A percentile compares a stretch with the other conserved stretches of the same genome.
These are phyloP conservation scores for Aspergillus sp. DNA, from an alignment of 2,329 filamentous ascomycete genomes.

Conservation along the genomic window DNA sequence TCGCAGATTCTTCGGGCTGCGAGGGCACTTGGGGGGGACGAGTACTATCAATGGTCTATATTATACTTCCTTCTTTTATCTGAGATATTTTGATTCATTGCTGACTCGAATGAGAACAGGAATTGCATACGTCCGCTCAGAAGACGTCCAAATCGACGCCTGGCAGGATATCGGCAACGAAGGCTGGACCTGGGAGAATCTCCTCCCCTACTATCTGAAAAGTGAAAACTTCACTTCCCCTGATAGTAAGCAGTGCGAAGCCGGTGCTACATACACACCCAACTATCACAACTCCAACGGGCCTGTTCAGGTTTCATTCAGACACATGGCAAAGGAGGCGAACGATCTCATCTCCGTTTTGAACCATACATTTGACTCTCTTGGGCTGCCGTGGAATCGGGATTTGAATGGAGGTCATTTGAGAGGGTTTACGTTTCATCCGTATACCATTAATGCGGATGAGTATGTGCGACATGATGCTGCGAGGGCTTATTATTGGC, in stretches of 20 bases:
- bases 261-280: constrained; percentile 18
- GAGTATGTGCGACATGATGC: constrained; percentile 42
- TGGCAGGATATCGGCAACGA: constrained; percentile 28
- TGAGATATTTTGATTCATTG: no score
- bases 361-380: constrained; percentile 27
- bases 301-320: constrained; percentile 22
- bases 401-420: constrained; percentile 42
- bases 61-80: not conserved
- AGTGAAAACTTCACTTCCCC: constrained; percentile 20
- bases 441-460: constrained; percentile 36
- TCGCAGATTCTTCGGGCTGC: constrained; percentile 32
- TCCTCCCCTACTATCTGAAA: constrained; percentile 26
- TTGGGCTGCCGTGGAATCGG: constrained; percentile 33
- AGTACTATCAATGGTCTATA: constrained; percentile 38
- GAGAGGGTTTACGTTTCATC: constrained; percentile 41
- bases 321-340: constrained; percentile 9
- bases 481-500: constrained; percentile 45
- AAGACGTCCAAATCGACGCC: constrained; percentile 31
- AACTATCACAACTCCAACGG: constrained; percentile 22
- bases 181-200: constrained; percentile 25
- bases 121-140: constrained; percentile 33
- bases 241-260: constrained; percentile 10
- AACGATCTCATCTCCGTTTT: constrained; percentile 20
- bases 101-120: constrained; percentile 10
- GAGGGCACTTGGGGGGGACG: constrained; percentile 39